phyloP scores from a whole-genome alignment of 495 filamentous ascomycete genomes.

The Saxophila tyrrhenica region DNA sequence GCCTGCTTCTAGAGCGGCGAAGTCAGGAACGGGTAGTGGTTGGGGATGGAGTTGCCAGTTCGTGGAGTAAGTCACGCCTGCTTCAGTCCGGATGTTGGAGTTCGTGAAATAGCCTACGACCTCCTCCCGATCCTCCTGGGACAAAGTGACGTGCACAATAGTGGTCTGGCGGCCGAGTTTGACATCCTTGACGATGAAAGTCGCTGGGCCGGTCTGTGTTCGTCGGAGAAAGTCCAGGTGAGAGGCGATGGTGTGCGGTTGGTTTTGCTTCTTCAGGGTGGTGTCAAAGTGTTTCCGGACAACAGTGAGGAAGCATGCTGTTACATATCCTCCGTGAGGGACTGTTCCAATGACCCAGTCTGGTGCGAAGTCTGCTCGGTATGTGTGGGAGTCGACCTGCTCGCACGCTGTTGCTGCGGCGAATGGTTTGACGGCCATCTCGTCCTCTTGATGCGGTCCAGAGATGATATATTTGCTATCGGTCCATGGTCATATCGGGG shows the following conservation, averaged over 20 bases:
- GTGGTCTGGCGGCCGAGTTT: conserved; percentile 64
- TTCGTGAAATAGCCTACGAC: conserved; percentile 61
- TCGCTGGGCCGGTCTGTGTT: conserved; percentile 50
- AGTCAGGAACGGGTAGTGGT: conserved; percentile 33
- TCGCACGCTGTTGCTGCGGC: conserved; percentile 46
- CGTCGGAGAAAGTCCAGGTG: conserved; percentile 65
- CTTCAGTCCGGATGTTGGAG: conserved; percentile 46
- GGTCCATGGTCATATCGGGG: neutral
- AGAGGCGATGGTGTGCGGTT: conserved; percentile 52
- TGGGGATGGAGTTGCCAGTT: conserved; percentile 39
- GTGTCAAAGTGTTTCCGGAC: conserved; percentile 52
- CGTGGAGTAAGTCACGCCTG: conserved; percentile 46
- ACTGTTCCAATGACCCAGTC: conserved; percentile 70
- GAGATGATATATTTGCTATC: too few species aligned
- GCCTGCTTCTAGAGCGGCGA: conserved; percentile 29
- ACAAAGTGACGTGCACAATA: conserved; percentile 56
- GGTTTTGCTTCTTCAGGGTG: conserved; percentile 47
- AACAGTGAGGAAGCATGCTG: conserved; percentile 50
- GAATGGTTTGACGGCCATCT: conserved; percentile 27
- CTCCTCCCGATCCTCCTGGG: conserved; percentile 45
- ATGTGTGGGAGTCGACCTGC: conserved; percentile 48
- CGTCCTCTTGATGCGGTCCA: too few species aligned
- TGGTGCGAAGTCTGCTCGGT: conserved; percentile 44
- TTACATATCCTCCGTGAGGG: conserved; percentile 73
- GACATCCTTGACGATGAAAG: conserved; percentile 54